These are phyloP conservation scores for Kernera saxatilis DNA, from an alignment of 345 rosid genomes.

Conservation along the genomic window DNA sequence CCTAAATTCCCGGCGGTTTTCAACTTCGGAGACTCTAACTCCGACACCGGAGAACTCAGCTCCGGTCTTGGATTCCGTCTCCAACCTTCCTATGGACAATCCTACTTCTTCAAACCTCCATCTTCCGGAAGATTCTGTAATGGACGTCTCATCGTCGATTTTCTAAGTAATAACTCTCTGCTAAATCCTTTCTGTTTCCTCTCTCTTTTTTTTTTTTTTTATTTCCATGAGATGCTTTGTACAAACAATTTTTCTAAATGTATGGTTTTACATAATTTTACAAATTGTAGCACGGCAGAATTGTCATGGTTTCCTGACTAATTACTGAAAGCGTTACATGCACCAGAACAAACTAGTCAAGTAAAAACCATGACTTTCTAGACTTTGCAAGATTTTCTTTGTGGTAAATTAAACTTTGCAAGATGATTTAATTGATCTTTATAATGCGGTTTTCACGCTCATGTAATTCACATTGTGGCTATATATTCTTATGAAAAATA, in stretches of 20 bases:
- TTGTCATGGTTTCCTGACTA: neutral
- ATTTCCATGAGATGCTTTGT: neutral
- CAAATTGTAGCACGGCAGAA: neutral
- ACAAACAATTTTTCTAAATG: neutral
- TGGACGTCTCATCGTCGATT: slow-evolving; percentile 55
- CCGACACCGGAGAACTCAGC: slow-evolving; percentile 47
- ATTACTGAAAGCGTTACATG: neutral
- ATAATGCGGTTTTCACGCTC: neutral
- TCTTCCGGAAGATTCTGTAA: slow-evolving; percentile 39
- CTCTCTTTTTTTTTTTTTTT: neutral
- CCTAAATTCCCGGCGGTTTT: slow-evolving; percentile 43
- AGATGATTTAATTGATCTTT: neutral
- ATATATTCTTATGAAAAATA: neutral
- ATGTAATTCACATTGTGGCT: neutral
- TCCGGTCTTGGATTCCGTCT: slow-evolving; percentile 37
- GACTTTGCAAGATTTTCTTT: neutral
- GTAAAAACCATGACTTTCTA: neutral
- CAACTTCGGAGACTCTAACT: slow-evolving; percentile 58
- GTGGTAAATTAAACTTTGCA: too few relatives aligned
- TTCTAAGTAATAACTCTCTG: slow-evolving; percentile 29
- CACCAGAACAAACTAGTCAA: neutral
- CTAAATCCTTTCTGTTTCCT: neutral
- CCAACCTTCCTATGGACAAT: slow-evolving; percentile 35
- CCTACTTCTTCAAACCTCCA: slow-evolving; percentile 38
- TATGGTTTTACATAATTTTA: neutral